Percentiles rank a stretch among this genome's conserved stretches.
phyloP scores from a whole-genome alignment of 2,329 filamentous ascomycete genomes.

The Dothidotthia symphoricarpi region DNA sequence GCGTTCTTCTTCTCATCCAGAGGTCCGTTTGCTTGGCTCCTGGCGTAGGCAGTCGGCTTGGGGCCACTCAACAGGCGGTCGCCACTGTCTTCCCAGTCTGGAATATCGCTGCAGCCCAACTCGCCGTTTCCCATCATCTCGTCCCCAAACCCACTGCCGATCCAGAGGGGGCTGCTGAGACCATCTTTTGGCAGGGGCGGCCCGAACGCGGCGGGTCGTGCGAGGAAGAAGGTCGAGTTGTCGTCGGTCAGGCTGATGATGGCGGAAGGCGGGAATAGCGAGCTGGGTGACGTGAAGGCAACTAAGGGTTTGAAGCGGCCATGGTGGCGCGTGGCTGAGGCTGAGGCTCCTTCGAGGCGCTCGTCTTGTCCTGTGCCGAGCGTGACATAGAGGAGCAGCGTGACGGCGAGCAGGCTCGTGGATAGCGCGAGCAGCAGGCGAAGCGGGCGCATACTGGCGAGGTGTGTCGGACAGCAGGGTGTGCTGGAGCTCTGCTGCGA shows the following conservation, averaged over 20 bases:
- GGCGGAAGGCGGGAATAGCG: constrained; percentile 90
- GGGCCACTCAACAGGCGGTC: constrained; percentile 10
- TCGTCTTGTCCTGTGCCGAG: constrained; percentile 24
- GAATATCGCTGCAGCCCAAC: constrained; percentile 90
- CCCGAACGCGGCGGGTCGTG: constrained; percentile 89
- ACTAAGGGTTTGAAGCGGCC: constrained; percentile 45
- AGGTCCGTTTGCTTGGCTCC: constrained; percentile 6
- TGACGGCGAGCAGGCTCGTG: constrained; percentile 45
- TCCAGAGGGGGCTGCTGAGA: constrained; percentile 87
- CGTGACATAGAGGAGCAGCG: constrained; percentile 45
- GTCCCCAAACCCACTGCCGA: constrained; percentile 87
- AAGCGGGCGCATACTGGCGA: constrained; percentile 38
- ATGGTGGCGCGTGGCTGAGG: constrained; percentile 23
- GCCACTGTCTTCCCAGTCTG: constrained; percentile 70
- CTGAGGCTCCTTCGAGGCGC: constrained; percentile 12
- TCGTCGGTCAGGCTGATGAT: constrained; percentile 96
- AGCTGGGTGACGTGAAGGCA: constrained; percentile 62
- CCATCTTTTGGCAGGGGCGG: constrained; percentile 72
- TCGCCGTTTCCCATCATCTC: constrained; percentile 69
- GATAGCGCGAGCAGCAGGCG: constrained; percentile 44
- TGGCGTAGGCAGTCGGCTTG: constrained; percentile 5
- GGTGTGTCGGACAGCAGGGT: constrained; percentile 20
- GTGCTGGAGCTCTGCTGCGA: constrained; percentile 21
- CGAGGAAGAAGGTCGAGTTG: constrained; percentile 95
- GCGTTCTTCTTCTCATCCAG: constrained; percentile 9